A percentile compares a stretch with the other conserved stretches of the same genome.
phyloP scores from a whole-genome alignment of 495 filamentous ascomycete species.

The Glonium stellatum region DNA sequence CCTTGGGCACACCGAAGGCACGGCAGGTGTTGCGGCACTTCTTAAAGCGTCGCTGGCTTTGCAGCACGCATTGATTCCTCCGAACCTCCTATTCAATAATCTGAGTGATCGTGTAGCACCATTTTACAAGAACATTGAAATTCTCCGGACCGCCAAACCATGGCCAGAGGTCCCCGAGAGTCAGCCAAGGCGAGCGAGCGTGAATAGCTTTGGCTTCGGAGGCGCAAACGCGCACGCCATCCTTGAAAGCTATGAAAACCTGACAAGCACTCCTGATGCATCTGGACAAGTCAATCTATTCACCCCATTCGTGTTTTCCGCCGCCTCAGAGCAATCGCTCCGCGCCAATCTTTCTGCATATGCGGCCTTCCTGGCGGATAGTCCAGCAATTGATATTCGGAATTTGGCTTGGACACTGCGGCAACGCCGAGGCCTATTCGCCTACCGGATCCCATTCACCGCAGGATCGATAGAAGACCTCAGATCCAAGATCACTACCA shows the following conservation, averaged over 20 bases:
- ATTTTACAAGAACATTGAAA: no score
- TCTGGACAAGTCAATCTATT: no score
- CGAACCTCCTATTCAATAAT: no score
- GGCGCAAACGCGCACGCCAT: constrained; percentile 20
- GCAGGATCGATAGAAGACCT: no score
- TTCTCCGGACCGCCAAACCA: constrained; percentile 18
- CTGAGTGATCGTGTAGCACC: no score
- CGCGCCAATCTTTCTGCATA: not conserved
- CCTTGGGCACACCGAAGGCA: constrained; percentile 35
- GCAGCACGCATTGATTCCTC: constrained; percentile 29
- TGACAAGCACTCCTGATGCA: no score
- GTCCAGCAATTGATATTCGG: not conserved
- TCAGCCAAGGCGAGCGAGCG: constrained; percentile 19
- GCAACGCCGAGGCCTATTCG: not conserved
- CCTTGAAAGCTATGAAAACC: constrained; percentile 1
- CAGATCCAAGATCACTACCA: no score
- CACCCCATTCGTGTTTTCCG: not conserved
- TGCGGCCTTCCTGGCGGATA: not conserved
- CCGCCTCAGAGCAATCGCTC: not conserved
- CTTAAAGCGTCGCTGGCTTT: constrained; percentile 31
- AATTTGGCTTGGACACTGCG: not conserved
- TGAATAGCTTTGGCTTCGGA: constrained; percentile 21
- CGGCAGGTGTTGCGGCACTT: constrained; percentile 28
- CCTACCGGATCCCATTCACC: not conserved
- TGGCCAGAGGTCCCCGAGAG: no score